Conservation (phyloP, 306 rosid genomes). For the Cucumis sativus region DNA sequence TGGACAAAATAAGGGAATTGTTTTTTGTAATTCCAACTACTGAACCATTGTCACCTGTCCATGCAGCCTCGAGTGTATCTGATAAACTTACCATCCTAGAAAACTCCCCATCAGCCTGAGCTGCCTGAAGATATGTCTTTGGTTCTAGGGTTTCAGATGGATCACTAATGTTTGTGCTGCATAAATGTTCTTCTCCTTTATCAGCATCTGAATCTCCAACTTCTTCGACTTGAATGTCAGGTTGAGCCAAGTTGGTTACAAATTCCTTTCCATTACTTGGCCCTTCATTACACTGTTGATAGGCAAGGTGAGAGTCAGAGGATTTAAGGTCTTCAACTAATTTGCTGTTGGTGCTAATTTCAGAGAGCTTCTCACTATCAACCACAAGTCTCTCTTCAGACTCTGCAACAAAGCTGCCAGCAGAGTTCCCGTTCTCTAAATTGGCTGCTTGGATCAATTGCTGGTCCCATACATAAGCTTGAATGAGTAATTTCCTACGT, state of each 20-base stretch:
- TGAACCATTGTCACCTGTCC: constrained; percentile 57
- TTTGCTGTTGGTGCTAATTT: constrained; percentile 18
- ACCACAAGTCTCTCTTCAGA: constrained; percentile 25
- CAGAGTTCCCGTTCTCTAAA: constrained; percentile 22
- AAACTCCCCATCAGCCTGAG: constrained; percentile 60
- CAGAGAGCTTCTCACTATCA: constrained; percentile 28
- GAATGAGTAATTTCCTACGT: constrained; percentile 76
- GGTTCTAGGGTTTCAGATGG: constrained; percentile 31
- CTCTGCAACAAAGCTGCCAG: constrained; percentile 28
- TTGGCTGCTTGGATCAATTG: constrained; percentile 45
- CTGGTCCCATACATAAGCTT: constrained; percentile 79
- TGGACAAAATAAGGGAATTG: constrained; percentile 25
- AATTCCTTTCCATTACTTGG: not conserved
- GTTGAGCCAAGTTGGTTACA: not conserved
- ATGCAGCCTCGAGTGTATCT: constrained; percentile 83
- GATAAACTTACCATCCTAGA: constrained; percentile 50
- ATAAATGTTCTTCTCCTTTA: not conserved
- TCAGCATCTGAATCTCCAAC: not conserved
- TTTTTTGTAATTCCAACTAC: constrained; percentile 34
- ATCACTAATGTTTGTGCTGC: constrained; percentile 1
- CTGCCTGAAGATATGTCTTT: constrained; percentile 29
- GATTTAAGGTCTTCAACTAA: constrained; percentile 30
- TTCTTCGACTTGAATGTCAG: not conserved
- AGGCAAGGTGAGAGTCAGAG: constrained; percentile 10
- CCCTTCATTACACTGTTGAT: not conserved